Evolutionary conservation across 2,329 filamentous ascomycete genomes (phyloP).

Genomic region (Verticillium nubilum): DNA sequence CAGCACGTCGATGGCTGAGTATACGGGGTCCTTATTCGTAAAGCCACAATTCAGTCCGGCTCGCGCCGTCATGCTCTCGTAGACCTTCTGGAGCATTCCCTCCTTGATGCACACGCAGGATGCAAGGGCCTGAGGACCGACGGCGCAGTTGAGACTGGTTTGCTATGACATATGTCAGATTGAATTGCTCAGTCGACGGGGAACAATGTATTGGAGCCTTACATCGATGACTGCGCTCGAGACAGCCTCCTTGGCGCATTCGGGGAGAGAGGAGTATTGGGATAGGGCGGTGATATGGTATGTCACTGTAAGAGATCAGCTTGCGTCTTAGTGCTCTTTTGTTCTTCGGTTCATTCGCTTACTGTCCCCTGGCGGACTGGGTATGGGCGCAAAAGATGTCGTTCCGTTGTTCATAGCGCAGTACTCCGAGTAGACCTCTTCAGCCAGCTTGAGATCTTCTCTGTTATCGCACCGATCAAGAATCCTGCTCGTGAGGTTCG

Average conservation of each 20-base stretch:
- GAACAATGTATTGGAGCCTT: no score
- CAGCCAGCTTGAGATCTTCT: slow-evolving; percentile 41
- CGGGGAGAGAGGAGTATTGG: slow-evolving; percentile 35
- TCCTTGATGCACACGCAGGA: slow-evolving; percentile 48
- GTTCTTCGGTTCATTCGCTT: no score
- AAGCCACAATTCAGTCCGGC: slow-evolving; percentile 38
- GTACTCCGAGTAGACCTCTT: slow-evolving; percentile 45
- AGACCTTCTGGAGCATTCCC: slow-evolving; percentile 36
- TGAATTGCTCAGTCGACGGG: no score
- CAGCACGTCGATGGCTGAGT: slow-evolving; percentile 39
- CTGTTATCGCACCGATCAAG: slow-evolving; percentile 37
- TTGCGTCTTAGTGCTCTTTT: no score
- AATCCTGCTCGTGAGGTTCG: slow-evolving; percentile 35
- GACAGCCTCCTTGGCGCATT: slow-evolving; percentile 40
- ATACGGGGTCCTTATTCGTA: slow-evolving; percentile 35
- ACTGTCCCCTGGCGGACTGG: slow-evolving; percentile 41
- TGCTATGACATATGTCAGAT: slow-evolving; percentile 11
- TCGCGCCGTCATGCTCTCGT: slow-evolving; percentile 35
- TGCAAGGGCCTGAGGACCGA: slow-evolving; percentile 41
- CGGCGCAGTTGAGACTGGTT: slow-evolving; percentile 34
- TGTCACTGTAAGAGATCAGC: slow-evolving; percentile 24
- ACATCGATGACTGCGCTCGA: slow-evolving; percentile 29
- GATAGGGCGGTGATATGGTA: slow-evolving; percentile 50
- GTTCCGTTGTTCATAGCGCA: slow-evolving; percentile 45
- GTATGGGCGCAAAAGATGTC: slow-evolving; percentile 36